Evolutionary conservation across 495 filamentous ascomycete genomes (phyloP), one percentile per base, ranked within the genome.

Genomic region (Viridothelium virens): DNA sequence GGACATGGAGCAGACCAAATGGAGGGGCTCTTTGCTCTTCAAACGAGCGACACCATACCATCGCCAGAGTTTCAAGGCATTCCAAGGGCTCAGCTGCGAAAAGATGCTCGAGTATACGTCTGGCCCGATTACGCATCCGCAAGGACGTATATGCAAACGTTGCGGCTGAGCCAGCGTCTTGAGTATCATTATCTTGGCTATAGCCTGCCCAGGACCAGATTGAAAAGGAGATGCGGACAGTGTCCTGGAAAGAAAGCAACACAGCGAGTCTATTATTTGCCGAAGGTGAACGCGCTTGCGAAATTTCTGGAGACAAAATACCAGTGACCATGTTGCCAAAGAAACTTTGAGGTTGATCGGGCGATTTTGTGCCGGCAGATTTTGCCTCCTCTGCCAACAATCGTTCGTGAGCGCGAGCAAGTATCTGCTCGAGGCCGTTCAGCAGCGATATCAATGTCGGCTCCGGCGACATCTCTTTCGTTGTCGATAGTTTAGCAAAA

Each of bases 301-400:
- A 87, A 6, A 86, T 81, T 64, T 97, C 93, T 0, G 89, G 84
- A 9, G 88, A 81, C 74, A 96, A 96, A 0, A 96, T 90, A 0
- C 92, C 92, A 1, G 92, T 94, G 1, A 96, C 91, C 90, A 97
- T 96, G 70, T 92, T 96, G 18, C 93, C 92, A 71, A 98, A 96
- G 75, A 97, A 96, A 56, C 92, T 89, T 72, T 94, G 90, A 14
- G 87, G 81, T 72, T 92, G 89, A 69, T 96, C 91, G 46, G 91
- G 90, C 65, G 84, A 89, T 76, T 93, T 96, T 46, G 83, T 77
- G 44, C 81, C 77, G 63, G 86, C 81, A 44, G 77, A 77, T 67
- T 87, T 89, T 50, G 85, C 79, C 75, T 96, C 91, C 68, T 95
- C 90, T 47, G 81, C 77, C 37, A 91, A 76, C 7, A 97, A 81